A percentile compares a stretch with the other conserved stretches of the same genome.
phyloP scores from a whole-genome alignment of 176 grass and related monocot species.

The Carex parvula region DNA sequence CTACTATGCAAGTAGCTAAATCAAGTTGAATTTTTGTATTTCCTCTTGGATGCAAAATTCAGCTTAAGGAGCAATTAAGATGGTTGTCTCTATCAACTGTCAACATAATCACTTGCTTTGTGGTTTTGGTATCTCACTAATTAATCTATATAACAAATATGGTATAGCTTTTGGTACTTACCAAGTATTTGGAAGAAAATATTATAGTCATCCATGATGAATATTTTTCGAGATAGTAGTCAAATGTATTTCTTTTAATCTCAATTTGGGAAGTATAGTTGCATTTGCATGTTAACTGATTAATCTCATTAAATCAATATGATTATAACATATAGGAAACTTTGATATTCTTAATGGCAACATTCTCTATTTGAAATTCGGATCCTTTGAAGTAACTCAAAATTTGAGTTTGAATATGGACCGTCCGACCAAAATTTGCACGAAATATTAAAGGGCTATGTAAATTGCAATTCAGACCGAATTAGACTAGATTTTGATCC shows the following conservation, averaged over 20 bases:
- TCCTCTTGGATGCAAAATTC: slow-evolving; percentile 10
- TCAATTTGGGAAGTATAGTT: not conserved
- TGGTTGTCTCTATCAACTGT: slow-evolving; percentile 21
- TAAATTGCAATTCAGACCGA: too few species aligned
- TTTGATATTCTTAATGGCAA: too few species aligned
- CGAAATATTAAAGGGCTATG: too few species aligned
- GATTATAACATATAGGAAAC: too few species aligned
- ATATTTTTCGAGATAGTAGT: not conserved
- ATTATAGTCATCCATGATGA: not conserved
- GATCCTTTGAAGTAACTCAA: too few species aligned
- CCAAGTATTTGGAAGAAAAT: not conserved
- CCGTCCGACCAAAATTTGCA: too few species aligned
- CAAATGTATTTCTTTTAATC: not conserved
- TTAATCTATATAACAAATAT: not conserved
- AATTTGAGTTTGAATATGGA: too few species aligned
- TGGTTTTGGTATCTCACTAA: slow-evolving; percentile 31
- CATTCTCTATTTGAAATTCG: too few species aligned
- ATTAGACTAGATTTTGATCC: too few species aligned
- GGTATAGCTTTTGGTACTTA: slow-evolving; percentile 5
- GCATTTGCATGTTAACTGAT: too few species aligned
- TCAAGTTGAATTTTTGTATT: slow-evolving; percentile 11
- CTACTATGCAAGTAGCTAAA: not conserved
- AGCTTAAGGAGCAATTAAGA: slow-evolving; percentile 18
- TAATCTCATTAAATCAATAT: too few species aligned
- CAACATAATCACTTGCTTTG: slow-evolving; percentile 32